phyloP scores from a whole-genome alignment of 305 asterid species.

The Rubia tinctorum region DNA sequence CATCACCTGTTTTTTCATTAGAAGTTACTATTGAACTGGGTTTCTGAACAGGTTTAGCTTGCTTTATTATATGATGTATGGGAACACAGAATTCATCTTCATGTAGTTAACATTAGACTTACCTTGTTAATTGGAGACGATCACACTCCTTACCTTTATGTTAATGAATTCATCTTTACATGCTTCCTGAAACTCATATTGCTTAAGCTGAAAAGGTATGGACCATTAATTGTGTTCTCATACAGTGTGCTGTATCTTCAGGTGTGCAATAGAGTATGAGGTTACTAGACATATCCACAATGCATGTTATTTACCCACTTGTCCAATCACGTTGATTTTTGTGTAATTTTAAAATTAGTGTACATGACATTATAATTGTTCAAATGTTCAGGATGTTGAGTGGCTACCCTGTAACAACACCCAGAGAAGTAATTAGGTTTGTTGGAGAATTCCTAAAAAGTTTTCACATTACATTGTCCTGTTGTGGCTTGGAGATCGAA shows the following conservation, averaged over 20 bases:
- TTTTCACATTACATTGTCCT: neutral
- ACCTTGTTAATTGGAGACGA: neutral
- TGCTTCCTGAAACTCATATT: neutral
- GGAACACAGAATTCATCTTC: neutral
- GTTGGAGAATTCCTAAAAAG: neutral
- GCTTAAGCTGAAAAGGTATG: neutral
- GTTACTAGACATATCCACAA: neutral
- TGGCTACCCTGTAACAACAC: conserved; percentile 39
- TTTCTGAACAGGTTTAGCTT: neutral
- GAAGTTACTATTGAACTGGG: neutral
- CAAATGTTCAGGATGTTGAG: conserved; percentile 40
- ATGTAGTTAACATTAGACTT: too few species aligned
- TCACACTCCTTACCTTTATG: neutral
- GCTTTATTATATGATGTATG: neutral
- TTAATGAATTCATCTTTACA: neutral
- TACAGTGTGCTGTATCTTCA: neutral
- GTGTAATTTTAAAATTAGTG: neutral
- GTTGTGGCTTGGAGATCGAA: neutral
- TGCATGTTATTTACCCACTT: neutral
- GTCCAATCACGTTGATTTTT: neutral
- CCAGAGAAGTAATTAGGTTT: conserved; percentile 22
- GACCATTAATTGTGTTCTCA: neutral
- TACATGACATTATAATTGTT: neutral
- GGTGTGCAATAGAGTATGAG: neutral
- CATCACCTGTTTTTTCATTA: neutral